Percentiles rank a stretch among this genome's conserved stretches.
These are phyloP conservation scores for Sporothrix pallida DNA, from an alignment of 2,329 filamentous ascomycete species.

Conservation along the genomic window DNA sequence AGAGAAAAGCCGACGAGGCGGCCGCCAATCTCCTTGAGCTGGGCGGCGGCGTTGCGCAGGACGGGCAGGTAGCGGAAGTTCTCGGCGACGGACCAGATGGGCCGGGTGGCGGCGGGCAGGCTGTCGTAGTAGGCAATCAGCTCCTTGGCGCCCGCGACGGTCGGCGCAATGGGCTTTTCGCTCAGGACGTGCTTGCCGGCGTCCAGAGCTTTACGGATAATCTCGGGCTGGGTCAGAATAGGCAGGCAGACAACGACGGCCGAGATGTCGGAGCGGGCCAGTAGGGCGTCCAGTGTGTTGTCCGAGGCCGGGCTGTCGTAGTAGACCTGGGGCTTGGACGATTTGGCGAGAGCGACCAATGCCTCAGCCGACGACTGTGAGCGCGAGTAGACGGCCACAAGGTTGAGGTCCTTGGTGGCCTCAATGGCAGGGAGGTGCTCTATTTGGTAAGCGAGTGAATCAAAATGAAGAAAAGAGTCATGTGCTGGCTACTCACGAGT, in stretches of 20 bases:
- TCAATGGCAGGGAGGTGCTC: slow-evolving; percentile 62
- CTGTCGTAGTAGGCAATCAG: slow-evolving; percentile 45
- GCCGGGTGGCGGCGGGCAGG: slow-evolving; percentile 38
- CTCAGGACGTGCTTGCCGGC: slow-evolving; percentile 73
- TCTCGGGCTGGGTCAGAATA: slow-evolving; percentile 64
- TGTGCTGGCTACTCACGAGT: neutral
- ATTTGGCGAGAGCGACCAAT: slow-evolving; percentile 45
- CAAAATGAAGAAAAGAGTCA: neutral
- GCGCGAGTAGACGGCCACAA: slow-evolving; percentile 72
- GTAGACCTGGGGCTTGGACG: slow-evolving; percentile 56
- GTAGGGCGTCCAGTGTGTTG: slow-evolving; percentile 56
- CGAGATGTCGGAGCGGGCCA: slow-evolving; percentile 59
- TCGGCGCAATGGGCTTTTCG: slow-evolving; percentile 71
- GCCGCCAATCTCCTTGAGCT: slow-evolving; percentile 42
- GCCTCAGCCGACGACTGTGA: slow-evolving; percentile 61
- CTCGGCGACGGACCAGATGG: slow-evolving; percentile 69
- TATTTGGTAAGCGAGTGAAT: slow-evolving; percentile 26
- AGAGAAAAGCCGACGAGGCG: slow-evolving; percentile 48
- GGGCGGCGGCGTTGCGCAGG: slow-evolving; percentile 39
- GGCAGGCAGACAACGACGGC: slow-evolving; percentile 67
- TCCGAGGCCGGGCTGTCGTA: slow-evolving; percentile 58
- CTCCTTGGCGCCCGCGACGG: slow-evolving; percentile 45
- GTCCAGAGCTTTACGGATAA: slow-evolving; percentile 63
- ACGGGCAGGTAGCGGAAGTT: slow-evolving; percentile 65
- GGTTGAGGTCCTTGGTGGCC: slow-evolving; percentile 53